Conservation (phyloP, 352 stramenopile species). For the Phytophthora podocarpi region DNA sequence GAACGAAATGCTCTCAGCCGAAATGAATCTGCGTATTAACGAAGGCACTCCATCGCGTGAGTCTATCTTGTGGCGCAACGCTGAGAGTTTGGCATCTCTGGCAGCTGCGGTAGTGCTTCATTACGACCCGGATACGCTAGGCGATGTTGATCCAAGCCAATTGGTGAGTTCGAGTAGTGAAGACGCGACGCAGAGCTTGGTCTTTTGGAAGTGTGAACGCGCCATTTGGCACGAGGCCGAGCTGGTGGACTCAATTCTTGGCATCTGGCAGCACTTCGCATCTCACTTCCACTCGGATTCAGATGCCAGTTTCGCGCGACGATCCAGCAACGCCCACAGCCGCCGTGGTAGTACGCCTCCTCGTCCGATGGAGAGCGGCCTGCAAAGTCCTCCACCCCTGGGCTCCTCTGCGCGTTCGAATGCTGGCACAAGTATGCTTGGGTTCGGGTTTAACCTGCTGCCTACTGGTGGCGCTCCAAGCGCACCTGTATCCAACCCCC, state of each 20-base stretch:
- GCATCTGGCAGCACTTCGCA: conserved; percentile 83
- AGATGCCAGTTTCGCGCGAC: conserved; percentile 77
- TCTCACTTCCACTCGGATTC: conserved; percentile 73
- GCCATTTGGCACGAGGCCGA: conserved; percentile 79
- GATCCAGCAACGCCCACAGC: conserved; percentile 50
- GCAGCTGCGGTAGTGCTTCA: conserved; percentile 79
- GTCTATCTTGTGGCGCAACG: conserved; percentile 81
- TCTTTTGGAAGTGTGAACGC: conserved; percentile 83
- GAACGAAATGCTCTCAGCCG: conserved; percentile 72
- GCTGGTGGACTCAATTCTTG: conserved; percentile 74
- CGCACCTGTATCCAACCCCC: conserved; percentile 13
- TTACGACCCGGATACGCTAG: conserved; percentile 79
- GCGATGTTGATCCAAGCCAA: conserved; percentile 52
- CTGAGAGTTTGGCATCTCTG: conserved; percentile 76
- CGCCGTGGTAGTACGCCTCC: conserved; percentile 28
- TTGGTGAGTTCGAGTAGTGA: conserved; percentile 18
- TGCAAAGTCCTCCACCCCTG: conserved; percentile 55
- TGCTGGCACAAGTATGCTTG: conserved; percentile 41
- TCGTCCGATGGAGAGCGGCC: conserved; percentile 31
- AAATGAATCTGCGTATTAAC: conserved; percentile 70
- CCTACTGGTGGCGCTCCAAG: conserved; percentile 30
- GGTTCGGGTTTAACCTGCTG: conserved; percentile 65
- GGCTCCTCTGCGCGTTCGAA: conserved; percentile 32
- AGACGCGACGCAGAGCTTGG: conserved; percentile 33
- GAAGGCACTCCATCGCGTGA: conserved; percentile 69